Evolutionary conservation across 495 filamentous ascomycete genomes (phyloP).

Genomic region (Penicillium steckii): DNA sequence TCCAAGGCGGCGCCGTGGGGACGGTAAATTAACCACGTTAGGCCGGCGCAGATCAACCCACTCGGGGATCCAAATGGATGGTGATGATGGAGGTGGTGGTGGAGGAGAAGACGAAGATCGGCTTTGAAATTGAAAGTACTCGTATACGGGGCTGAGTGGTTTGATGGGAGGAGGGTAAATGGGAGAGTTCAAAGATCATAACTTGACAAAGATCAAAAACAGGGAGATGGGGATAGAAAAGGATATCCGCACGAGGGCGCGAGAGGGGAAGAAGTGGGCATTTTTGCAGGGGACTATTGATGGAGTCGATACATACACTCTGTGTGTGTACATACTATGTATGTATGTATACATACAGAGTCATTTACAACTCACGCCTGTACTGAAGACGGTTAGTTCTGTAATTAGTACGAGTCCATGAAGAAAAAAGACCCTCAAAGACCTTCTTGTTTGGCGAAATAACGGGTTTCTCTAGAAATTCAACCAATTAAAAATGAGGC

Average conservation of each 20-base stretch:
- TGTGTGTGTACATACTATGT: neutral
- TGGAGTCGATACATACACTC: neutral
- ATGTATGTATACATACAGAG: no score
- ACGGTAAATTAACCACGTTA: constrained; percentile 34
- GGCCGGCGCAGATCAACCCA: constrained; percentile 31
- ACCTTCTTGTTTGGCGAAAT: neutral
- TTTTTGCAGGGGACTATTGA: constrained; percentile 1
- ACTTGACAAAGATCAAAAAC: neutral
- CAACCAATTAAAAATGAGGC: neutral
- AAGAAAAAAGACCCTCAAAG: neutral
- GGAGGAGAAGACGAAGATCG: neutral
- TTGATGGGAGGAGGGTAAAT: no score
- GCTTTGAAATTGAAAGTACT: neutral
- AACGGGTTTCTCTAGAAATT: neutral
- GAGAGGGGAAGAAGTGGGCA: constrained; percentile 3
- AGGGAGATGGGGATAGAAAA: neutral
- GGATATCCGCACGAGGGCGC: constrained; percentile 9
- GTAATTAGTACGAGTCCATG: no score
- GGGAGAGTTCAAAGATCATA: no score
- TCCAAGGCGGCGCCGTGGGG: constrained; percentile 41
- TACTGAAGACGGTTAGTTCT: no score
- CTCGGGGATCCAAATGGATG: constrained; percentile 2
- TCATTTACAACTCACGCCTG: no score
- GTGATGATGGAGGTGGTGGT: neutral
- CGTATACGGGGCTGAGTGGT: no score